These are phyloP conservation scores for Hymenoscyphus infarciens DNA, from an alignment of 2,329 filamentous ascomycete genomes.

Conservation along the genomic window DNA sequence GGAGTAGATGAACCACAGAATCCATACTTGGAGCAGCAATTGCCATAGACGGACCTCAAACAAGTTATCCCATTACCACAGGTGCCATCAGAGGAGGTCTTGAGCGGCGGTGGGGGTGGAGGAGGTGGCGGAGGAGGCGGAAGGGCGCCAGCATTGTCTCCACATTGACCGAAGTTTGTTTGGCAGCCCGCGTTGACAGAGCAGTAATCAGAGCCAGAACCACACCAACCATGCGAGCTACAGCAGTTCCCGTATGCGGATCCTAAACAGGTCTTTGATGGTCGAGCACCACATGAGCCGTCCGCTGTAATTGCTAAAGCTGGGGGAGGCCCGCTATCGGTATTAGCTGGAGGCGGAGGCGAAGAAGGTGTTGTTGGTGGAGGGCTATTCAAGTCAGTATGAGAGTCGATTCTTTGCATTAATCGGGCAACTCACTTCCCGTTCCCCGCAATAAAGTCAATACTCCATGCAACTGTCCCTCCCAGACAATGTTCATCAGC, in stretches of 20 bases:
- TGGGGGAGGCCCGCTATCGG: neutral
- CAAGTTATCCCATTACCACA: slow-evolving; percentile 17
- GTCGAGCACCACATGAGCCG: slow-evolving; percentile 16
- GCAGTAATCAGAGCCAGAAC: slow-evolving; percentile 15
- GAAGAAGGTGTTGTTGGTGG: neutral
- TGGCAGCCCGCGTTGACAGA: slow-evolving; percentile 10
- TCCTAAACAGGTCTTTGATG: slow-evolving; percentile 10
- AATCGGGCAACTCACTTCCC: slow-evolving; percentile 18
- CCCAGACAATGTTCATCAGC: slow-evolving; percentile 31
- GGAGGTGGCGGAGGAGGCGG: neutral
- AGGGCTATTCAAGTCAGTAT: slow-evolving; percentile 11
- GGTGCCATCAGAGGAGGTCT: slow-evolving; percentile 14
- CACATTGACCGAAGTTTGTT: slow-evolving; percentile 5
- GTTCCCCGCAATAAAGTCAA: slow-evolving; percentile 27
- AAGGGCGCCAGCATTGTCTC: neutral
- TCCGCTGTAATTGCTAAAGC: slow-evolving; percentile 10
- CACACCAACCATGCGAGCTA: slow-evolving; percentile 17
- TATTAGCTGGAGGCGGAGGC: slow-evolving; percentile 4
- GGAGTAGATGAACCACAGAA: slow-evolving; percentile 15
- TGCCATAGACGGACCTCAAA: slow-evolving; percentile 12
- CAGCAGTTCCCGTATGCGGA: slow-evolving; percentile 19
- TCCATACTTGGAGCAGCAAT: slow-evolving; percentile 19
- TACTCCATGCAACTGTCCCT: slow-evolving; percentile 32
- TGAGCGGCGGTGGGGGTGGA: neutral
- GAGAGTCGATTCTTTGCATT: neutral